Conservation (phyloP, 306 rosid species). For the Fagus crenata region DNA sequence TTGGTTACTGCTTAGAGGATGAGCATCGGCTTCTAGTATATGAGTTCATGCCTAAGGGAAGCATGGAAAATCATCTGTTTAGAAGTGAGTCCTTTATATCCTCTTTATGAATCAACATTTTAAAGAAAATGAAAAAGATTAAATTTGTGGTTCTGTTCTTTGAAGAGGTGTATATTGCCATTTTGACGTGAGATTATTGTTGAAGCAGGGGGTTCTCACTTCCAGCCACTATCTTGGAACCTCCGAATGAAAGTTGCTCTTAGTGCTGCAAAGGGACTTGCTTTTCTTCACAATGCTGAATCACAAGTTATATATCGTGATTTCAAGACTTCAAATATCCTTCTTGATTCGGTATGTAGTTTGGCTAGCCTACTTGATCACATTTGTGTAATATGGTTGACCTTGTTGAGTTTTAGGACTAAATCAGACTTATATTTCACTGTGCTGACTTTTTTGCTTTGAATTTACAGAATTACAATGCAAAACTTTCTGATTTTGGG, state of each 20-base stretch:
- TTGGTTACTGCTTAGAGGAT: slow-evolving; percentile 91
- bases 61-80: slow-evolving; percentile 93
- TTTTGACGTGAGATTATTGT: slow-evolving; percentile 14
- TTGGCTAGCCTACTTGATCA: neutral
- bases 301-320: slow-evolving; percentile 86
- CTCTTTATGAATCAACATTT: neutral
- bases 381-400: slow-evolving; percentile 15
- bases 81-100: slow-evolving; percentile 61
- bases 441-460: slow-evolving; percentile 8
- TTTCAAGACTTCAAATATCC: slow-evolving; percentile 88
- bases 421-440: neutral
- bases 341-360: slow-evolving; percentile 74
- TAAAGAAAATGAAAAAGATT: neutral
- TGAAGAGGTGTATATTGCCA: neutral
- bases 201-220: slow-evolving; percentile 66
- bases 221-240: slow-evolving; percentile 82
- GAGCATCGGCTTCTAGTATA: slow-evolving; percentile 87
- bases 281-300: slow-evolving; percentile 83
- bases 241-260: slow-evolving; percentile 77
- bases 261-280: slow-evolving; percentile 86
- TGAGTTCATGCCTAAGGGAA: slow-evolving; percentile 97
- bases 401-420: slow-evolving; percentile 26
- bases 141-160: neutral
- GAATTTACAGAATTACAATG: slow-evolving; percentile 63
- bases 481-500: slow-evolving; percentile 95